Evolutionary conservation across 1,284 basidiomycete species (phyloP).

Genomic region (Apiotrichum mycotoxinovorans): DNA sequence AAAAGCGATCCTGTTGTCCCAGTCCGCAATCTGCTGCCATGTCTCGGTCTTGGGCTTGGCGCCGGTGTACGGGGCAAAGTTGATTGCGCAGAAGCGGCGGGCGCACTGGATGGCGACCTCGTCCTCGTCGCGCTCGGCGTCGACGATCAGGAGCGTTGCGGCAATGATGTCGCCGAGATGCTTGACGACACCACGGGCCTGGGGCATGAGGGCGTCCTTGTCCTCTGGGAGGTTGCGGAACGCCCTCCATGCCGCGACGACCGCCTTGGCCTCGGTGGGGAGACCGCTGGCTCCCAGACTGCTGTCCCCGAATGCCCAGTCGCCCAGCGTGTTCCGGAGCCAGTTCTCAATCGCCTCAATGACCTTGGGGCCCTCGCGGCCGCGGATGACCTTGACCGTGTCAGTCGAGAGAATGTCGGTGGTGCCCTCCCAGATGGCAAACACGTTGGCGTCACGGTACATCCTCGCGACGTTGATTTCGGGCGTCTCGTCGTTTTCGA

Average conservation of each 20-base stretch:
- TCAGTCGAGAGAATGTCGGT: slow-evolving; percentile 19
- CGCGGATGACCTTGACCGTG: slow-evolving; percentile 21
- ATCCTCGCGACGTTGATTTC: slow-evolving; percentile 43
- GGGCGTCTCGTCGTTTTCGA: slow-evolving; percentile 68
- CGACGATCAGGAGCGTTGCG: slow-evolving; percentile 14
- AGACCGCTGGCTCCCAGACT: neutral
- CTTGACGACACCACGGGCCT: slow-evolving; percentile 10
- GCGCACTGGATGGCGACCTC: slow-evolving; percentile 10
- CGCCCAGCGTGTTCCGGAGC: slow-evolving; percentile 2
- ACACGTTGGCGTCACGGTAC: slow-evolving; percentile 65
- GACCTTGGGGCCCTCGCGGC: neutral
- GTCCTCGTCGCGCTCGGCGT: slow-evolving; percentile 16
- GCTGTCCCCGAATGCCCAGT: neutral
- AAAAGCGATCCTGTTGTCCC: slow-evolving; percentile 18
- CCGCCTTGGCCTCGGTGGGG: neutral
- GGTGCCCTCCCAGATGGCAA: slow-evolving; percentile 80
- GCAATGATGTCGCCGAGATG: slow-evolving; percentile 14
- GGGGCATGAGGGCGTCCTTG: slow-evolving; percentile 12
- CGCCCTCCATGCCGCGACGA: neutral
- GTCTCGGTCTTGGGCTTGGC: neutral
- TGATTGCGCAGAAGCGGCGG: slow-evolving; percentile 7
- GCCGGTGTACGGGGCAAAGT: neutral
- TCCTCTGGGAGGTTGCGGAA: neutral
- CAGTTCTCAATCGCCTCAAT: slow-evolving; percentile 5
- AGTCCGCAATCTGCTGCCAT: slow-evolving; percentile 10